Percentiles rank a stretch among this genome's conserved stretches.
Conservation (phyloP, 768 basidiomycete genomes). For the Kwoniella newhampshirensis region DNA sequence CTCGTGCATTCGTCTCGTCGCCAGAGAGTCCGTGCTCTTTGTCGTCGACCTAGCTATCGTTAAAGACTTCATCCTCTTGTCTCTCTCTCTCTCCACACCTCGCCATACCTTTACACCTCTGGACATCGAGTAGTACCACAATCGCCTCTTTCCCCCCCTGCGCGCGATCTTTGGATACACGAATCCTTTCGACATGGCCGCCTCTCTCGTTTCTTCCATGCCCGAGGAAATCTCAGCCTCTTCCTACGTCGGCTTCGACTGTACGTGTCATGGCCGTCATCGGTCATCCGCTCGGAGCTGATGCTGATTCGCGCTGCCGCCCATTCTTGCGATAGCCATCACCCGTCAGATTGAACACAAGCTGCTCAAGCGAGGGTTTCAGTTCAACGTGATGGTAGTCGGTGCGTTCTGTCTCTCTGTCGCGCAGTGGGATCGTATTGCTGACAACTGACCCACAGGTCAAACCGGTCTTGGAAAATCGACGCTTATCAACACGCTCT, state of each 20-base stretch:
- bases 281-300: neutral
- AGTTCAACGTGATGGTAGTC: slow-evolving; percentile 97
- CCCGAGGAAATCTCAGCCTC: slow-evolving; percentile 80
- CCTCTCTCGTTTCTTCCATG: slow-evolving; percentile 54
- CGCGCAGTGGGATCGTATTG: too few relatives aligned
- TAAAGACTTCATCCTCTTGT: neutral
- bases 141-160: too few relatives aligned
- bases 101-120: too few relatives aligned
- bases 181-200: slow-evolving; percentile 51
- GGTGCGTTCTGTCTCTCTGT: slow-evolving; percentile 65
- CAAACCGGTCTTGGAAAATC: slow-evolving; percentile 98
- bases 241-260: slow-evolving; percentile 96
- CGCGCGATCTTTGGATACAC: too few relatives aligned
- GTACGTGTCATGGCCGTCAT: slow-evolving; percentile 30
- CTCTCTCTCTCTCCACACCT: neutral
- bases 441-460: too few relatives aligned
- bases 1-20: neutral
- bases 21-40: too few relatives aligned
- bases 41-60: too few relatives aligned
- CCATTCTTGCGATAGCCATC: slow-evolving; percentile 59
- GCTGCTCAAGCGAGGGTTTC: slow-evolving; percentile 97
- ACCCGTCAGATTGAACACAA: slow-evolving; percentile 98
- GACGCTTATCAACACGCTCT: slow-evolving; percentile 97
- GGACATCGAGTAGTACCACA: too few relatives aligned
- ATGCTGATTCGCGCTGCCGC: too few relatives aligned